These are phyloP conservation scores for Physcomitrium patens DNA, from an alignment of 225 moss, liverwort and hornwort genomes.

Conservation along the genomic window DNA sequence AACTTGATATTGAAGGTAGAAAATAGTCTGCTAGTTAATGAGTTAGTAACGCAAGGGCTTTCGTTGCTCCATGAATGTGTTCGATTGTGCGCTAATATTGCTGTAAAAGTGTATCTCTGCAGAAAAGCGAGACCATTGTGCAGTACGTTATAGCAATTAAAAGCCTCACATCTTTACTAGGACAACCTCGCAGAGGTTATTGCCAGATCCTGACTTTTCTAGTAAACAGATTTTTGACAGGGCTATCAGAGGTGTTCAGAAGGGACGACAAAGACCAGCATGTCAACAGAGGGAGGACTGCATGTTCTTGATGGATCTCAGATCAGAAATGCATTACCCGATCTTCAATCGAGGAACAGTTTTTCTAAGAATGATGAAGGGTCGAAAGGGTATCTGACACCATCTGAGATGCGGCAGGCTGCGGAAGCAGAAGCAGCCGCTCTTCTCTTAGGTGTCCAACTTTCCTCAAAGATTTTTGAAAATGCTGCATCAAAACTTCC, in stretches of 20 bases:
- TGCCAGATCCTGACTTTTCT: neutral
- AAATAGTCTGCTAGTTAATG: neutral
- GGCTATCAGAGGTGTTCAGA: slow-evolving; percentile 17
- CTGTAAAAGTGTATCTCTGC: neutral
- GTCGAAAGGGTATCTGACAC: slow-evolving; percentile 62
- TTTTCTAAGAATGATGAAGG: slow-evolving; percentile 55
- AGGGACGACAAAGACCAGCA: slow-evolving; percentile 27
- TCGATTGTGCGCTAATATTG: neutral
- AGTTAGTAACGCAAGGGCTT: neutral
- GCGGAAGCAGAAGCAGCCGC: slow-evolving; percentile 72
- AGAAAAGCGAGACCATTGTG: neutral
- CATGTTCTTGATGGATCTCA: slow-evolving; percentile 67
- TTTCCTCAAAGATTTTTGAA: slow-evolving; percentile 51
- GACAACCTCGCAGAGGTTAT: neutral
- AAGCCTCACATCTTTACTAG: too few species aligned
- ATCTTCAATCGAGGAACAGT: slow-evolving; percentile 37
- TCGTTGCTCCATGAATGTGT: slow-evolving; percentile 1
- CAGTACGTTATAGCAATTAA: neutral
- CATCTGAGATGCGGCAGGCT: slow-evolving; percentile 57
- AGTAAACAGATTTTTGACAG: slow-evolving; percentile 21
- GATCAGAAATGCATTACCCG: slow-evolving; percentile 52
- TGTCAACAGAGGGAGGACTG: slow-evolving; percentile 55
- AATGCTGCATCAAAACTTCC: slow-evolving; percentile 32
- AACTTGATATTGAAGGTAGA: neutral
- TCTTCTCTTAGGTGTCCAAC: slow-evolving; percentile 54